Percentiles rank a stretch among this genome's conserved stretches.
Conservation (phyloP, 164 flowering plant species). For the Platanus orientalis region DNA sequence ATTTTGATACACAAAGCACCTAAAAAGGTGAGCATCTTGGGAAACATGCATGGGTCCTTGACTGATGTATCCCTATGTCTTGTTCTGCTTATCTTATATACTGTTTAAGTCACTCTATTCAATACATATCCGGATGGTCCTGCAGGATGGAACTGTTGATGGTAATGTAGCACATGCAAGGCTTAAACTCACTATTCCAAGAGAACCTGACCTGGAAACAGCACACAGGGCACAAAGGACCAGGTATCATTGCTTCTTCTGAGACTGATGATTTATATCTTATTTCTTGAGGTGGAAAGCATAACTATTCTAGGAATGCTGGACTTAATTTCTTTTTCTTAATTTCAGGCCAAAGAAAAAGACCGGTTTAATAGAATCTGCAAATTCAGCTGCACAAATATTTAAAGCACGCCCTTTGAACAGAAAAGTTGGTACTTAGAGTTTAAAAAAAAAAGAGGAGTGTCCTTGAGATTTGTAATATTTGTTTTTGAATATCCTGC, state of each 20-base stretch:
- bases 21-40: conserved; percentile 47
- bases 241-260: conserved; percentile 34
- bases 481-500: not conserved
- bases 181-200: conserved; percentile 70
- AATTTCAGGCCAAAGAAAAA: conserved; percentile 52
- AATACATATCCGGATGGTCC: conserved; percentile 8
- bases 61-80: not conserved
- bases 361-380: conserved; percentile 28
- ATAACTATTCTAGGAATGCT: conserved; percentile 7
- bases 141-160: conserved; percentile 47
- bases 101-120: not conserved
- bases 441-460: too few species aligned
- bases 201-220: conserved; percentile 85
- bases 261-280: conserved; percentile 3
- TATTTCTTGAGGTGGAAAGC: not conserved
- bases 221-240: conserved; percentile 65
- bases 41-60: not conserved
- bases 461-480: too few species aligned
- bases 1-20: conserved; percentile 64
- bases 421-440: conserved; percentile 60
- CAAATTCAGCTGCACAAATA: conserved; percentile 23
- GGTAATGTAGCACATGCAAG: conserved; percentile 26
- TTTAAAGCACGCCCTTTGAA: conserved; percentile 90
- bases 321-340: not conserved
- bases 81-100: not conserved